Evolutionary conservation across 768 basidiomycete genomes (phyloP).

Genomic region (Megacollybia marginata): DNA sequence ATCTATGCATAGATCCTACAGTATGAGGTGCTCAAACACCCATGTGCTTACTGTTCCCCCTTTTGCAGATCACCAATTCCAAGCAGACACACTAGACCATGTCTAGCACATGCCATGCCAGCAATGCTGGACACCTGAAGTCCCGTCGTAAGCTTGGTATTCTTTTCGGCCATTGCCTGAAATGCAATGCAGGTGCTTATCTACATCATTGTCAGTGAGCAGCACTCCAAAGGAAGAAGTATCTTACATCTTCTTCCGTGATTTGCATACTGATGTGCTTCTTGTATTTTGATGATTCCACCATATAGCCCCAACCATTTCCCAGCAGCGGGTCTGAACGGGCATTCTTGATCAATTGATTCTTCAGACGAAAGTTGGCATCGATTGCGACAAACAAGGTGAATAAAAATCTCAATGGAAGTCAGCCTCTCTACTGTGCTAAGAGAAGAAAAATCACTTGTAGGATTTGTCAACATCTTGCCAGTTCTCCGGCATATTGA

Average conservation of each 20-base stretch:
- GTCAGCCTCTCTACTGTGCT: too few species aligned
- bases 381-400: not conserved
- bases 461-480: not conserved
- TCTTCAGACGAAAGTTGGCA: not conserved
- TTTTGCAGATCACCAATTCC: not conserved
- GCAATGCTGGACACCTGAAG: not conserved
- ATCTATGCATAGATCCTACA: too few species aligned
- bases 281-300: not conserved
- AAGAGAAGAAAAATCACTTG: too few species aligned
- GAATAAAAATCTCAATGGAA: not conserved
- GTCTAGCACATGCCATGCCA: not conserved
- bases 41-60: not conserved
- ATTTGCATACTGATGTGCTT: not conserved
- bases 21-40: too few species aligned
- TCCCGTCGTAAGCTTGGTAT: not conserved
- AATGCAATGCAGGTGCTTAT: not conserved
- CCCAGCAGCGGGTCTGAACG: not conserved
- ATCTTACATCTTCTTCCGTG: not conserved
- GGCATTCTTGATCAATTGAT: not conserved
- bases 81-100: not conserved
- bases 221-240: too few species aligned
- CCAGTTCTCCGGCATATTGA: conserved; percentile 11
- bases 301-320: not conserved
- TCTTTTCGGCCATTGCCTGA: not conserved
- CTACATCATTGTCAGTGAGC: too few species aligned